phyloP scores from a whole-genome alignment of 2,329 filamentous ascomycete species.

The Fusarium staphyleae region DNA sequence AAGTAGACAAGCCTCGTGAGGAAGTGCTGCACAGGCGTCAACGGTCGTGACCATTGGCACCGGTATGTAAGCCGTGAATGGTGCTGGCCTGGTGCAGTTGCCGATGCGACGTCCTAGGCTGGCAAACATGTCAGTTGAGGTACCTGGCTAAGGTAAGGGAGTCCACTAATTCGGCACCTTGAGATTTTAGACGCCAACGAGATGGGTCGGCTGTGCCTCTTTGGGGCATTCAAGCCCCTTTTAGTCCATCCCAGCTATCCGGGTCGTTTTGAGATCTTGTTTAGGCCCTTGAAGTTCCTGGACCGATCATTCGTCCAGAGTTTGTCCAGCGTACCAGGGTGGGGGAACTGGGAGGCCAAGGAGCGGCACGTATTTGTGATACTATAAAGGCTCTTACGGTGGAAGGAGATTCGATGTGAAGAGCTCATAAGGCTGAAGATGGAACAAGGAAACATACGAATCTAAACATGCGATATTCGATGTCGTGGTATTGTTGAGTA shows the following conservation, averaged over 20 bases:
- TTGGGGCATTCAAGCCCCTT: slow-evolving; percentile 43
- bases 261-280: slow-evolving; percentile 52
- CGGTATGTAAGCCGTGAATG: slow-evolving; percentile 2
- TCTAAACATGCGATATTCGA: no score
- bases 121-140: slow-evolving; percentile 32
- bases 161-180: slow-evolving; percentile 29
- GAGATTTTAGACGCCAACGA: slow-evolving; percentile 33
- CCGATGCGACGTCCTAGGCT: slow-evolving; percentile 19
- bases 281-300: slow-evolving; percentile 43
- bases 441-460: no score
- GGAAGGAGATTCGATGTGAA: not conserved
- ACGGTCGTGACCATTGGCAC: not conserved
- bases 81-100: slow-evolving; percentile 16
- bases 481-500: no score
- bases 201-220: slow-evolving; percentile 45
- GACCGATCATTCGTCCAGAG: slow-evolving; percentile 40
- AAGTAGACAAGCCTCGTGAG: slow-evolving; percentile 18
- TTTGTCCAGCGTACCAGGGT: slow-evolving; percentile 36
- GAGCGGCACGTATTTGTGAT: slow-evolving; percentile 18
- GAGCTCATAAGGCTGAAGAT: slow-evolving; percentile 8
- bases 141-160: slow-evolving; percentile 32
- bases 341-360: slow-evolving; percentile 27
- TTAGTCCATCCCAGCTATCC: slow-evolving; percentile 51
- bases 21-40: slow-evolving; percentile 9
- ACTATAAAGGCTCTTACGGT: slow-evolving; percentile 3